phyloP scores from a whole-genome alignment of 2,329 filamentous ascomycete genomes.

The Sporothrix inflata region DNA sequence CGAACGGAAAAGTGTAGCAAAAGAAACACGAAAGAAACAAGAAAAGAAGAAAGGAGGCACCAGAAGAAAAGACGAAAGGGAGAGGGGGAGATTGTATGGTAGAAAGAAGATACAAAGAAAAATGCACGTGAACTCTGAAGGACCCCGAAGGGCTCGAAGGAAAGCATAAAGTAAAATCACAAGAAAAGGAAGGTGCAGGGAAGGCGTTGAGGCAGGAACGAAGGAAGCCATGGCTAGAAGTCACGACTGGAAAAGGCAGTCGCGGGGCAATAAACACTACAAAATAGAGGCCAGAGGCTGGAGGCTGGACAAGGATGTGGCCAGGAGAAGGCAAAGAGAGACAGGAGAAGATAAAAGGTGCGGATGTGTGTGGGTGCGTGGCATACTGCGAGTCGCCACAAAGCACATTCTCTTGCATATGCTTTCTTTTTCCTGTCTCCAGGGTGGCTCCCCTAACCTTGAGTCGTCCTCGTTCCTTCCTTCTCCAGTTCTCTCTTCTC shows the following conservation, averaged over 20 bases:
- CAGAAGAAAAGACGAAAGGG: background rate
- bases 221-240: background rate
- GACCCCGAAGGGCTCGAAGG: background rate
- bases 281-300: background rate
- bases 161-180: background rate
- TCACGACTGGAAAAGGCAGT: background rate
- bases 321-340: background rate
- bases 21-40: background rate
- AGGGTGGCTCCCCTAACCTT: background rate
- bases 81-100: background rate
- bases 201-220: background rate
- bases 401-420: background rate
- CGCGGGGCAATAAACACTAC: background rate
- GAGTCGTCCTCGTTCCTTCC: background rate
- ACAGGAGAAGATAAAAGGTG: background rate
- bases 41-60: background rate
- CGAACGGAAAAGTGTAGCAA: background rate
- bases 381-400: background rate
- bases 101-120: background rate
- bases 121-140: background rate
- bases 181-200: background rate
- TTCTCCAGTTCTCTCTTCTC: background rate
- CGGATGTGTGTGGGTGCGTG: background rate
- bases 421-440: background rate
- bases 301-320: background rate